A percentile compares a stretch with the other conserved stretches of the same genome.
These are phyloP conservation scores for Blastobotrys peoriensis DNA, from an alignment of 805 yeast genomes.

Conservation along the genomic window DNA sequence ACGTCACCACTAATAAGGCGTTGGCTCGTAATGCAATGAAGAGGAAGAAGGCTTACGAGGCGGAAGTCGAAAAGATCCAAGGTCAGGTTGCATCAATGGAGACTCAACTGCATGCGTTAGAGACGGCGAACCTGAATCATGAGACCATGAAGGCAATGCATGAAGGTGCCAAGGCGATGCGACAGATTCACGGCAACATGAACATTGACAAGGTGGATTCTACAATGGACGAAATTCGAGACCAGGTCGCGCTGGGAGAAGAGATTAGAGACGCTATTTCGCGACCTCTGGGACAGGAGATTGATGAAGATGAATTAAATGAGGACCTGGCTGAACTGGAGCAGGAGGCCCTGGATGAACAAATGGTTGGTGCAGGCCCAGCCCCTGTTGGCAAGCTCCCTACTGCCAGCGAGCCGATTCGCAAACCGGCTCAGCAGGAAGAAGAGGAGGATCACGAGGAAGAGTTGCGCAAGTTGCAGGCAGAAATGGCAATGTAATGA, in stretches of 20 bases:
- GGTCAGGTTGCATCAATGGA: slow-evolving; percentile 87
- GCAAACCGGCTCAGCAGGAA: slow-evolving; percentile 16
- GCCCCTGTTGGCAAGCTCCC: slow-evolving; percentile 33
- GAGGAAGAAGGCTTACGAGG: slow-evolving; percentile 77
- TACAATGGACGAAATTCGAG: slow-evolving; percentile 97
- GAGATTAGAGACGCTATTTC: slow-evolving; percentile 96
- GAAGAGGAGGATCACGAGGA: slow-evolving; percentile 40
- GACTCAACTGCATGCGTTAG: slow-evolving; percentile 83
- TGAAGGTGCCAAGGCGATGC: slow-evolving; percentile 96
- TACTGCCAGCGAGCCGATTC: slow-evolving; percentile 14
- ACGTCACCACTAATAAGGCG: slow-evolving; percentile 63
- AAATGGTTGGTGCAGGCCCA: slow-evolving; percentile 43
- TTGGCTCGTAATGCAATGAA: slow-evolving; percentile 80
- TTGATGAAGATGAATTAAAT: slow-evolving; percentile 83
- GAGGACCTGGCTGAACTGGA: slow-evolving; percentile 87
- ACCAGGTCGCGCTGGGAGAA: slow-evolving; percentile 90
- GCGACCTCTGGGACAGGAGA: slow-evolving; percentile 79
- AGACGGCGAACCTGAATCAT: slow-evolving; percentile 89
- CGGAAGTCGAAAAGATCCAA: slow-evolving; percentile 71
- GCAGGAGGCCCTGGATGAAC: slow-evolving; percentile 67
- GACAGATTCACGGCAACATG: slow-evolving; percentile 89
- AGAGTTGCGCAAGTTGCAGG: slow-evolving; percentile 38
- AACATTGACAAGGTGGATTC: slow-evolving; percentile 94
- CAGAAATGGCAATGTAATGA: slow-evolving; percentile 37
- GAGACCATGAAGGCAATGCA: slow-evolving; percentile 99